Conservation (phyloP, 2,329 filamentous ascomycete species). For the Cladosporium phlei region DNA sequence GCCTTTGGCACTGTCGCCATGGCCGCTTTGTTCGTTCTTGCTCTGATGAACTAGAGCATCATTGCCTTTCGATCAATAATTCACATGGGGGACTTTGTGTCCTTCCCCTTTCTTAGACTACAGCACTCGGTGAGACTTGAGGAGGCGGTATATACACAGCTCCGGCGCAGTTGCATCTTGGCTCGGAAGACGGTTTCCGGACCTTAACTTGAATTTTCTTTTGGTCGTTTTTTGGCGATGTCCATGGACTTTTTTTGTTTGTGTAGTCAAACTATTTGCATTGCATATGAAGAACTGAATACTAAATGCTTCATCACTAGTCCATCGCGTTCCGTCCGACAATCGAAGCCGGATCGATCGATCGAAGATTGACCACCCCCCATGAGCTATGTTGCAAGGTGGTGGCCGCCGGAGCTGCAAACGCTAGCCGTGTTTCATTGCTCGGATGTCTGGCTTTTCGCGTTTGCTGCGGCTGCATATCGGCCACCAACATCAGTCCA, state of each 20-base stretch:
- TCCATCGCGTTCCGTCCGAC: too few species aligned
- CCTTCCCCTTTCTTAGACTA: not conserved
- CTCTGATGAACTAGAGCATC: constrained; percentile 4
- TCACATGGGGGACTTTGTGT: not conserved
- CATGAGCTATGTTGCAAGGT: too few species aligned
- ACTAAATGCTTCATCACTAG: too few species aligned
- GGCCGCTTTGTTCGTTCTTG: constrained; percentile 5
- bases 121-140: constrained; percentile 3
- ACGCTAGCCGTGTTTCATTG: too few species aligned
- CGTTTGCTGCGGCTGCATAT: too few species aligned
- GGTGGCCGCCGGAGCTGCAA: too few species aligned
- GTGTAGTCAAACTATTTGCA: not conserved
- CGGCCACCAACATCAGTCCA: too few species aligned
- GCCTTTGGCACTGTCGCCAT: constrained; percentile 7
- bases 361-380: too few species aligned
- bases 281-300: not conserved
- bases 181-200: not conserved
- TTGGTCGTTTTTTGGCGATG: not conserved
- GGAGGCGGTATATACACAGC: not conserved
- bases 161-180: not conserved
- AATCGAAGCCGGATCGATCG: too few species aligned
- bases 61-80: not conserved
- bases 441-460: too few species aligned
- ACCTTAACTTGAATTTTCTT: not conserved
- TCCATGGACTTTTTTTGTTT: not conserved